phyloP scores from a whole-genome alignment of 495 filamentous ascomycete species.

The Neurospora sp. region DNA sequence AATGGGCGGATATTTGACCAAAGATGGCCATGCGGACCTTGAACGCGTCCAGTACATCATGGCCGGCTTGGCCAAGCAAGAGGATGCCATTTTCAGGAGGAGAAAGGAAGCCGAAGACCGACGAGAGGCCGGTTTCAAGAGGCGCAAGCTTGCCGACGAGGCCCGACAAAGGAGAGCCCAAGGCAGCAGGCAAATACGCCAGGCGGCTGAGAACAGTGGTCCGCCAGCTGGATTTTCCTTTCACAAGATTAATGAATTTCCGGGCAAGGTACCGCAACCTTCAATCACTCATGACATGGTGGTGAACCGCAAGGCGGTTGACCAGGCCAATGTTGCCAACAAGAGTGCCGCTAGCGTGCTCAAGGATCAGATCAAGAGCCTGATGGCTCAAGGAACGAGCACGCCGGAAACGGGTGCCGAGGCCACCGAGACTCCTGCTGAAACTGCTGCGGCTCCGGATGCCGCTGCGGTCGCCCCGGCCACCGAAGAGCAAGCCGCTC shows the following conservation, averaged over 20 bases:
- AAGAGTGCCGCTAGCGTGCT: conserved; percentile 87
- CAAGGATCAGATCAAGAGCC: conserved; percentile 64
- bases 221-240: conserved; percentile 17
- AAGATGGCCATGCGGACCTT: conserved; percentile 86
- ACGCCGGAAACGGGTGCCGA: neutral
- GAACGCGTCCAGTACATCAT: conserved; percentile 81
- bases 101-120: conserved; percentile 75
- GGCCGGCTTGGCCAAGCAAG: conserved; percentile 81
- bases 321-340: conserved; percentile 76
- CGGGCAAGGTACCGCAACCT: conserved; percentile 47
- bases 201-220: conserved; percentile 10
- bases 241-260: conserved; percentile 42
- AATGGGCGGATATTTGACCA: conserved; percentile 93
- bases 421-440: conserved; percentile 7
- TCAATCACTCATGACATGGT: conserved; percentile 78
- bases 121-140: conserved; percentile 63
- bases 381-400: conserved; percentile 23
- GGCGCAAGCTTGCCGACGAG: conserved; percentile 62
- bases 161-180: conserved; percentile 3
- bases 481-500: conserved; percentile 11
- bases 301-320: conserved; percentile 63
- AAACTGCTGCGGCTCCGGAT: conserved; percentile 6
- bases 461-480: conserved; percentile 7
- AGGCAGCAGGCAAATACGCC: conserved; percentile 14
- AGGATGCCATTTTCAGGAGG: conserved; percentile 86